Conservation (phyloP, 108 stramenopile species). For the Pseudonitzschia multiseries region DNA sequence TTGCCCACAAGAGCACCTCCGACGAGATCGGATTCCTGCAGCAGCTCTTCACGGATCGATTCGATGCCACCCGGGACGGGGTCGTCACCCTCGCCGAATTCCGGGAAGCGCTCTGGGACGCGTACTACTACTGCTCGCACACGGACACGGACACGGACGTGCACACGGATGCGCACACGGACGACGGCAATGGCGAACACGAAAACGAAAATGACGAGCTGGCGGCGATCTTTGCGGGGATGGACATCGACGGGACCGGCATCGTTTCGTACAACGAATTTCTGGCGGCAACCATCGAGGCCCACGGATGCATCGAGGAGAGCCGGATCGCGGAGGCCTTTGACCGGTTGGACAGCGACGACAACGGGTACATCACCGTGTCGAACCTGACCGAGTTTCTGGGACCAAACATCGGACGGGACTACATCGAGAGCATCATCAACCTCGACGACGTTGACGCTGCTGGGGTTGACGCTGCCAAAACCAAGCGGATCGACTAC, state of each 20-base stretch:
- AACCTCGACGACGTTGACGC: conserved; percentile 92
- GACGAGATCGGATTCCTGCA: conserved; percentile 67
- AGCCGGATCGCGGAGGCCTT: conserved; percentile 88
- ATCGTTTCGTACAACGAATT: conserved; percentile 89
- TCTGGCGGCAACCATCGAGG: conserved; percentile 88
- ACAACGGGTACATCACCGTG: conserved; percentile 82
- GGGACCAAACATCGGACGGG: conserved; percentile 55
- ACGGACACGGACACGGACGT: too few relatives aligned
- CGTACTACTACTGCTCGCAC: conserved; percentile 50
- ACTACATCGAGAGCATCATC: conserved; percentile 82
- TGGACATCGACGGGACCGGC: conserved; percentile 81
- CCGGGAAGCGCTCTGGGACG: conserved; percentile 30
- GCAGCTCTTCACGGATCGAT: conserved; percentile 44
- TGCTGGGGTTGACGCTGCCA: conserved; percentile 21
- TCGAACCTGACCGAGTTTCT: conserved; percentile 54
- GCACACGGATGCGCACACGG: too few relatives aligned
- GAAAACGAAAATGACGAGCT: too few relatives aligned
- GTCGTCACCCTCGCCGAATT: conserved; percentile 73
- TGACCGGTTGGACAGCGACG: conserved; percentile 88
- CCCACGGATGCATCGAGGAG: conserved; percentile 74
- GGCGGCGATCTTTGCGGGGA: conserved; percentile 59
- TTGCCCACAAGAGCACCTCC: conserved; percentile 67
- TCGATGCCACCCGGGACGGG: conserved; percentile 48
- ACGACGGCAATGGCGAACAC: too few relatives aligned
- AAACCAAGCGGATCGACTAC: conserved; percentile 68